Base-by-base conservation (phyloP, 345 rosid genomes). In the Ceriops zippeliana region DNA sequence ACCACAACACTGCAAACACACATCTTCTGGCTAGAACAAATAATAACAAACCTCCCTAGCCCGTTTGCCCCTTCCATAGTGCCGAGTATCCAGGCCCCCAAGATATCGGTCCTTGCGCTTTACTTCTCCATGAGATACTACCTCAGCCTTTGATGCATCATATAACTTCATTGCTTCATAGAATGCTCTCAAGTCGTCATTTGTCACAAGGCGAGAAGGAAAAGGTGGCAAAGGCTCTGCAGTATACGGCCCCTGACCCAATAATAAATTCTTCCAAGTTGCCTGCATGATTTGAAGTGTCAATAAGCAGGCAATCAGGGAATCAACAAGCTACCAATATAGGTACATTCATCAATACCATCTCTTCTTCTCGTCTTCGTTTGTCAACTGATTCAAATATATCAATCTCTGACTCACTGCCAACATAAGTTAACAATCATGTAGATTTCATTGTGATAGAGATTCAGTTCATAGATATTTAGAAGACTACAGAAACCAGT, bases 61-160 rank as follows among this genome's bases (percentile, higher is more conserved):
- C 70, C 98, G 83, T 80, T 92, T 92, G 38, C 98, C 98, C 78
- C 98, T 86, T 77, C 98, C 98, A 83, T 92, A 92, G 0, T 80
- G 96, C 70, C 65, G 83, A 46, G 85, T 87, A 76, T 92, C 96
- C 62, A 88, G 86, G 31, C 84, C 74, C 37, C 89, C 93, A 65
- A 82, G 73, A 46, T 60, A 62, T 69, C 72, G 87, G 64, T 86
- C 80, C 79, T 83, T 90, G 69, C 93, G 80, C 80, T 88, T 90
- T 49, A 82, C 64, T 53, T 89, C 91, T 67, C 69, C 76, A 78
- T 67, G 75, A 70, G 96, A 80, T 65, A 70, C 74, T 61, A 54
- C 75, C 65, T 67, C 85, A 62, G 76, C 62, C 81, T 83, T 86
- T n/a, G 86, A 87, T 34, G 70, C 85, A 75, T 92, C 92, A 66